Percentiles rank a stretch among this genome's conserved stretches.
Conservation (phyloP, 306 rosid genomes). For the Gastrolobium villosum region DNA sequence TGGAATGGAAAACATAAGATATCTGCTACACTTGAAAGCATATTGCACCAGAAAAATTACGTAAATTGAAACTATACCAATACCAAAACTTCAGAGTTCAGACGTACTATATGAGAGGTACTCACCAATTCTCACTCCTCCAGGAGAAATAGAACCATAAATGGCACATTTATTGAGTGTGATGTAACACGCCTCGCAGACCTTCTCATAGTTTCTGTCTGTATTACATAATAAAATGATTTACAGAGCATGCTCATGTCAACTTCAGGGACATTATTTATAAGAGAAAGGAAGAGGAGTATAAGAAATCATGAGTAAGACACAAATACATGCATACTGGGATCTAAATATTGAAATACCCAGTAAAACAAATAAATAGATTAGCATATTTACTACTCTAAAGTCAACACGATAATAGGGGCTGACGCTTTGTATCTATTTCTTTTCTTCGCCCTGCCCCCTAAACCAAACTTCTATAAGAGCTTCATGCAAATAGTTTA, state of each 20-base stretch:
- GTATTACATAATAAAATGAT: slow-evolving; percentile 42
- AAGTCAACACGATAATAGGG: not conserved
- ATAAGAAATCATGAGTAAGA: slow-evolving; percentile 32
- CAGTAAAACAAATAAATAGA: slow-evolving; percentile 7
- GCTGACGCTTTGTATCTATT: not conserved
- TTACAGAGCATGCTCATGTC: slow-evolving; percentile 44
- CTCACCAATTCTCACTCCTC: slow-evolving; percentile 92
- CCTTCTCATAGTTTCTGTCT: slow-evolving; percentile 85
- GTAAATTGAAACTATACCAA: slow-evolving; percentile 17
- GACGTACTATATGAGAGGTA: slow-evolving; percentile 1
- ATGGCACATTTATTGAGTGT: slow-evolving; percentile 80
- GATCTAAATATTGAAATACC: not conserved
- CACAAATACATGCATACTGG: not conserved
- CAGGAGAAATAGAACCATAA: slow-evolving; percentile 75
- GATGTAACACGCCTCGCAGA: slow-evolving; percentile 84
- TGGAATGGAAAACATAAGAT: not conserved
- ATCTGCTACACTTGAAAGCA: not conserved
- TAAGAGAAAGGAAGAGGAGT: slow-evolving; percentile 17
- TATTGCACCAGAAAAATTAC: slow-evolving; percentile 14
- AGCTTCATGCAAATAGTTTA: slow-evolving; percentile 7
- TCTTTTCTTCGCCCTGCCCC: slow-evolving; percentile 1
- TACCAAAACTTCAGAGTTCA: not conserved
- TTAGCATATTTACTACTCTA: slow-evolving; percentile 29
- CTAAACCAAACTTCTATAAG: slow-evolving; percentile 16
- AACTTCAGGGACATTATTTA: slow-evolving; percentile 33